A percentile compares a stretch with the other conserved stretches of the same genome.
These are phyloP conservation scores for sunflower (Helianthus annuus) DNA, from an alignment of 129 eudicot species.

Conservation along the genomic window DNA sequence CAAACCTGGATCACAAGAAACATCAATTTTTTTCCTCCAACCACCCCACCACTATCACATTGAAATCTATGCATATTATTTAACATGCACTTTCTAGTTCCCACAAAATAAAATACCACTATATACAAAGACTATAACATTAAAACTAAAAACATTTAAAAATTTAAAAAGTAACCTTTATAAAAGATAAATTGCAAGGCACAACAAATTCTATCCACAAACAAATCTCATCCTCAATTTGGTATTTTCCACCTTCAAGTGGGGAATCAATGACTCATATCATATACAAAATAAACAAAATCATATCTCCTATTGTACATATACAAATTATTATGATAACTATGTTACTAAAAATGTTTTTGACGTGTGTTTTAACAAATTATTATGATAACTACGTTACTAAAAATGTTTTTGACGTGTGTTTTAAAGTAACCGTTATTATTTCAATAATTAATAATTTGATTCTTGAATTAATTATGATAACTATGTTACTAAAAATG, in stretches of 20 bases:
- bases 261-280: neutral
- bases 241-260: slow-evolving; percentile 8
- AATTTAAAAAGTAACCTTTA: neutral
- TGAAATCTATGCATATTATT: too few species aligned
- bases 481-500: too few species aligned
- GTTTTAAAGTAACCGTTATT: too few species aligned
- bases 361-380: neutral
- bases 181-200: slow-evolving; percentile 17
- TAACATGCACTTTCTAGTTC: neutral
- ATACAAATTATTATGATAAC: neutral
- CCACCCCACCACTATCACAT: too few species aligned
- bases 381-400: too few species aligned
- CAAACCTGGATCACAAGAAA: too few species aligned
- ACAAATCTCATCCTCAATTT: slow-evolving; percentile 35
- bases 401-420: too few species aligned
- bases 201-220: slow-evolving; percentile 33
- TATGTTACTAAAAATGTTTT: too few species aligned
- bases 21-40: too few species aligned
- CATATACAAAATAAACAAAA: neutral
- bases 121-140: neutral
- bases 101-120: neutral
- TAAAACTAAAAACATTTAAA: too few species aligned
- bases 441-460: too few species aligned
- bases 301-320: neutral
- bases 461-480: too few species aligned